Conservation (phyloP, 208 protist species). For the Borovskyia barvae region DNA sequence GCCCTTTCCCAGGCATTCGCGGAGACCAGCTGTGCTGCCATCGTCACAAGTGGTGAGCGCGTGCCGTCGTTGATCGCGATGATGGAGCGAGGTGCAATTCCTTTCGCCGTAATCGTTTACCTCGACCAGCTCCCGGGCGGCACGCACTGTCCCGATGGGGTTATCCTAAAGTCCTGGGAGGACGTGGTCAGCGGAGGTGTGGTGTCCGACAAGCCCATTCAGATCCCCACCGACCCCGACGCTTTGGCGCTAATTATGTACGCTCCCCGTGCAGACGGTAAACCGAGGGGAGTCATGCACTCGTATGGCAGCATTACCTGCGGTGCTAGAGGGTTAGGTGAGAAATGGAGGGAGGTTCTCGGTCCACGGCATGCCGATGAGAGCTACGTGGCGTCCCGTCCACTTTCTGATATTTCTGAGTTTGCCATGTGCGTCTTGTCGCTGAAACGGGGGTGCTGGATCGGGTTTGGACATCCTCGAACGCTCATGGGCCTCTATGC, state of each 20-base stretch:
- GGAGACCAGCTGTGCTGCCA: conserved; percentile 62
- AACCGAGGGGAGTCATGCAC: conserved; percentile 88
- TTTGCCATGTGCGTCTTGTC: conserved; percentile 68
- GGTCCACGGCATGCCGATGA: conserved; percentile 46
- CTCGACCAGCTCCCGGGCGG: conserved; percentile 45
- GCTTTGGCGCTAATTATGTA: conserved; percentile 80
- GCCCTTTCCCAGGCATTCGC: conserved; percentile 73
- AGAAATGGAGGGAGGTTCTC: conserved; percentile 49
- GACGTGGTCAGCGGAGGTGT: conserved; percentile 50
- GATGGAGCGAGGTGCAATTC: conserved; percentile 7
- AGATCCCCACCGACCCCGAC: conserved; percentile 43
- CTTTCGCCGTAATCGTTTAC: conserved; percentile 45
- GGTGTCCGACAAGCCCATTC: conserved; percentile 6
- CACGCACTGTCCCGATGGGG: conserved; percentile 24
- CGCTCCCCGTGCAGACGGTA: conserved; percentile 86
- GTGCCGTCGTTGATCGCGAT: conserved; percentile 40
- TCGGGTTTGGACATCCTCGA: conserved; percentile 76
- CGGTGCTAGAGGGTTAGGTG: conserved; percentile 30
- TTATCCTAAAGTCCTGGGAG: conserved; percentile 33
- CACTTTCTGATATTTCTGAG: conserved; percentile 92
- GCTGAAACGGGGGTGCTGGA: conserved; percentile 53
- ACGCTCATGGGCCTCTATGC: conserved; percentile 73
- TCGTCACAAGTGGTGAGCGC: conserved; percentile 64
- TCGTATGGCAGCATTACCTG: conserved; percentile 57
- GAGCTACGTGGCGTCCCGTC: conserved; percentile 82